Base-by-base conservation (phyloP, 164 flowering plant species). In the Stephania cephalantha region DNA sequence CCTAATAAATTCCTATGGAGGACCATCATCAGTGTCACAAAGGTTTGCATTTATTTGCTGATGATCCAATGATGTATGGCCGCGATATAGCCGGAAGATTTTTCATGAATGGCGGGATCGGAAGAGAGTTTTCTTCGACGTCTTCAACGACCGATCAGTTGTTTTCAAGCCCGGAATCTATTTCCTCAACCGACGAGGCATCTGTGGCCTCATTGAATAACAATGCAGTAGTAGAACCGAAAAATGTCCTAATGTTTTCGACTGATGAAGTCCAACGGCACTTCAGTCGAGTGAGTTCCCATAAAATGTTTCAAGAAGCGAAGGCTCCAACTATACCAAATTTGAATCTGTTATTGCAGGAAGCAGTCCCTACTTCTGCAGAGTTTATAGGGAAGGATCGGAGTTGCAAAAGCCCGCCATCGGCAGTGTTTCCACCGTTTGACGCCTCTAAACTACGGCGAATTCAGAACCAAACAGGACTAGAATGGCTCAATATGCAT, bases 341-440 rank as follows among this genome's bases (percentile, higher is more conserved):
- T 18, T 81, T 89, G n/a, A 85, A 69, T 69, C 70, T 86, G 80
- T 86, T 87, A 78, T 70, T 84, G 73, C 82, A 85, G 64, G 86
- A 84, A 64, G 84, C 85, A 2, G 17, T 66, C 22, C 70, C 74
- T 48, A 25, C 20, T 17, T 20, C 72, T 20, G 29, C 8, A 53
- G 77, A 76, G 80, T 73, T 72, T 61, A 66, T 71, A 72, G 71
- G 69, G 5, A 7, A 46, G 65, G 52, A 72, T 35, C 1, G 4
- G 42, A 35, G 42, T 1, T 35, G 42, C 42, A 4, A 35, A 35
- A 35, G 42, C 42, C 42, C 42, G 42, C 4, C 42, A 35, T 35
- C 42, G 42, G 42, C 73, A 22, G 66, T 53, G 18, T 22, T 68
- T 1, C 63, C 74, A 10, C 29, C 78, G 17, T 73, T 71, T 29